Evolutionary conservation across 2,329 filamentous ascomycete species (phyloP).

Genomic region (Claviceps humidiphila): DNA sequence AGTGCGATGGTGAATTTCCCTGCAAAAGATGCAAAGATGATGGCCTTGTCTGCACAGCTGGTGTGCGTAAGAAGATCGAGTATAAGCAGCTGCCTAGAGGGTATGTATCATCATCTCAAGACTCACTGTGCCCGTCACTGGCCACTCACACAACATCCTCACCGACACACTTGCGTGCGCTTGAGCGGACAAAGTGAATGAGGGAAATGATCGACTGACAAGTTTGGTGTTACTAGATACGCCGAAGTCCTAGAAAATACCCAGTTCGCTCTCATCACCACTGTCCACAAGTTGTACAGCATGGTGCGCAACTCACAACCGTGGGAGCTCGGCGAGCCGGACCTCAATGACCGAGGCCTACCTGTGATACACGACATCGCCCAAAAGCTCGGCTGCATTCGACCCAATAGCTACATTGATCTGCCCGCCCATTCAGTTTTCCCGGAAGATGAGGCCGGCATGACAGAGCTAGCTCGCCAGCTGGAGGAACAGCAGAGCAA

Average conservation of each 20-base stretch:
- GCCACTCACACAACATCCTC: too few relatives aligned
- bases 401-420: conserved; percentile 47
- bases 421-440: conserved; percentile 44
- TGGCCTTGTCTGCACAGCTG: conserved; percentile 49
- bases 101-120: conserved; percentile 22
- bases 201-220: background rate
- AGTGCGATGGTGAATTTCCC: conserved; percentile 54
- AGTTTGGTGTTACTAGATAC: conserved; percentile 28
- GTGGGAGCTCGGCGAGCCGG: conserved; percentile 51
- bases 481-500: conserved; percentile 35
- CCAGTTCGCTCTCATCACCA: conserved; percentile 50
- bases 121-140: background rate
- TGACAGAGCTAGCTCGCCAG: conserved; percentile 42
- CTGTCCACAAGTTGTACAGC: conserved; percentile 51
- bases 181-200: too few relatives aligned
- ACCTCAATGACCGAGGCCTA: conserved; percentile 48
- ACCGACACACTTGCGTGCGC: too few relatives aligned
- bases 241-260: conserved; percentile 53
- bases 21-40: conserved; percentile 56
- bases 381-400: conserved; percentile 49
- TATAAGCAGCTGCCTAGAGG: conserved; percentile 53
- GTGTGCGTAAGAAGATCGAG: conserved; percentile 53
- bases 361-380: conserved; percentile 54
- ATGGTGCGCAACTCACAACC: conserved; percentile 46
- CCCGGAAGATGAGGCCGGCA: conserved; percentile 46